Conservation (phyloP, 2,329 filamentous ascomycete species). For the Helminthosporium solani region DNA sequence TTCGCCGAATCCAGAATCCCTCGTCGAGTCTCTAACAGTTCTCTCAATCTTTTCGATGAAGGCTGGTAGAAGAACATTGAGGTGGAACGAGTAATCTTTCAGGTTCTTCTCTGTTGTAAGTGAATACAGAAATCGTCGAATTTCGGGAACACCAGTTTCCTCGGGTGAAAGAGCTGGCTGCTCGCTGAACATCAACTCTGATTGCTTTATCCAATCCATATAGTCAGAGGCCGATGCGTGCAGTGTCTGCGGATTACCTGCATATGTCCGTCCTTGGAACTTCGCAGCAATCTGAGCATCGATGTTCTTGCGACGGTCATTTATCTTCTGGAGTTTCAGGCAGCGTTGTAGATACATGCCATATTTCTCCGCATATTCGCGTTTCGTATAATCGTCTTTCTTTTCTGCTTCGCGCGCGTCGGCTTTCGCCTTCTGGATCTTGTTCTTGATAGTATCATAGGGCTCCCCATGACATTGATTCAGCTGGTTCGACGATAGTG, state of each 20-base stretch:
- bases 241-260: slow-evolving; percentile 6
- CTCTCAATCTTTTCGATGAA: slow-evolving; percentile 19
- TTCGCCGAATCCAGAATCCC: slow-evolving; percentile 14
- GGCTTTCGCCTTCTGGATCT: slow-evolving; percentile 1
- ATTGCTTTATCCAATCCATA: slow-evolving; percentile 18
- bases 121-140: slow-evolving; percentile 14
- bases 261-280: slow-evolving; percentile 2
- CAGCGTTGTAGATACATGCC: slow-evolving; percentile 13
- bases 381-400: slow-evolving; percentile 4
- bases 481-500: slow-evolving; percentile 12
- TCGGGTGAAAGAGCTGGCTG: slow-evolving; percentile 14
- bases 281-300: slow-evolving; percentile 9
- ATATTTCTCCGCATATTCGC: slow-evolving; percentile 8
- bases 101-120: slow-evolving; percentile 18
- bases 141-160: slow-evolving; percentile 17
- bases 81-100: slow-evolving; percentile 11
- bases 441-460: slow-evolving; percentile 9
- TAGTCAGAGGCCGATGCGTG: slow-evolving; percentile 21
- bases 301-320: slow-evolving; percentile 11
- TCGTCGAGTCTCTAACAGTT: slow-evolving; percentile 8
- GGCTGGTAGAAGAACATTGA: slow-evolving; percentile 4
- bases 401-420: slow-evolving; percentile 9
- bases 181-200: slow-evolving; percentile 11
- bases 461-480: slow-evolving; percentile 6
- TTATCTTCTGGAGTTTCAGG: slow-evolving; percentile 9